phyloP scores from a whole-genome alignment of 1,284 basidiomycete genomes.

The Tremellales sp. region DNA sequence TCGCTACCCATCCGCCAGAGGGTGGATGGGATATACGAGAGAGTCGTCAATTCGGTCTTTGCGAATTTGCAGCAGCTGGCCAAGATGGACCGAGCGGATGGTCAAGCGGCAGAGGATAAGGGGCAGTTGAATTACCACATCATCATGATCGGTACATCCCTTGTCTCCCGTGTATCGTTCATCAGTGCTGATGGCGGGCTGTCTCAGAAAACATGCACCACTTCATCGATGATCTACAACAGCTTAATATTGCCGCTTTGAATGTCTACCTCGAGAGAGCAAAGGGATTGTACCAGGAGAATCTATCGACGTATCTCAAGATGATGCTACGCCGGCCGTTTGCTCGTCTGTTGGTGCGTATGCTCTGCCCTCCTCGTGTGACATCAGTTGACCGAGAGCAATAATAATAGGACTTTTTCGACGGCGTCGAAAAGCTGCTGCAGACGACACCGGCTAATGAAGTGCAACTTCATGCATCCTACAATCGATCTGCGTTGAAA shows the following conservation, averaged over 20 bases:
- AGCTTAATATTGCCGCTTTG: constrained; percentile 59
- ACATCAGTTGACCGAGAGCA: constrained; percentile 1
- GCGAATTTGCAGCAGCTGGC: constrained; percentile 91
- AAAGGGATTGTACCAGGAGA: constrained; percentile 80
- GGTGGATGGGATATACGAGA: constrained; percentile 81
- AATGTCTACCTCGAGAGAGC: constrained; percentile 67
- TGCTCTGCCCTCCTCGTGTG: background rate
- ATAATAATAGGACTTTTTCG: constrained; percentile 76
- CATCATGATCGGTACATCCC: constrained; percentile 76
- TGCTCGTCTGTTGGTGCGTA: constrained; percentile 75
- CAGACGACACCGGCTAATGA: constrained; percentile 77
- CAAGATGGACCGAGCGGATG: constrained; percentile 69
- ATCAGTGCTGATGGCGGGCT: background rate
- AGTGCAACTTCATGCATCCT: constrained; percentile 70
- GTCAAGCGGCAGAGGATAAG: constrained; percentile 76
- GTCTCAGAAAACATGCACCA: constrained; percentile 88
- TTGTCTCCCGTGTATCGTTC: background rate
- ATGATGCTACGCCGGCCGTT: constrained; percentile 83
- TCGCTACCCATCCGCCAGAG: constrained; percentile 70
- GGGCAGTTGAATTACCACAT: constrained; percentile 95
- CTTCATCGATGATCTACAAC: constrained; percentile 75
- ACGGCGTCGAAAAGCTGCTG: constrained; percentile 80
- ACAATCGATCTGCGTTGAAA: constrained; percentile 72
- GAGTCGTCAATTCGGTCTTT: constrained; percentile 83
- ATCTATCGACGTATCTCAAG: constrained; percentile 77